Evolutionary conservation across 768 basidiomycete genomes (phyloP).

Genomic region (Suillus subluteus): DNA sequence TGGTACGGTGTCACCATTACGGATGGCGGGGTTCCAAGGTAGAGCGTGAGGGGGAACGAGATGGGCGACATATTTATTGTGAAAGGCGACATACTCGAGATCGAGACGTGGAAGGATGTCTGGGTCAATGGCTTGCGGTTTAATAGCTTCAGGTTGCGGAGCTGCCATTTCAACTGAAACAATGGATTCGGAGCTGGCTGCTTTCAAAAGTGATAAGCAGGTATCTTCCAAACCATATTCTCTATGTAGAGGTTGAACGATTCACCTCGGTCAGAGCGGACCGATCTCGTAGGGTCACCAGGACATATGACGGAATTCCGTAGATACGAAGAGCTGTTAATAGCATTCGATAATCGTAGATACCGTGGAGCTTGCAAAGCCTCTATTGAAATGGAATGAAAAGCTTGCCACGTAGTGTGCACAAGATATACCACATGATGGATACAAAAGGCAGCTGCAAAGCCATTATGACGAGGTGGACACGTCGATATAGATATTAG

Average conservation of each 20-base stretch:
- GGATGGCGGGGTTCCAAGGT: slow-evolving; percentile 63
- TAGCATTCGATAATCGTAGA: neutral
- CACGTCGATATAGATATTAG: neutral
- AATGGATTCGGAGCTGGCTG: neutral
- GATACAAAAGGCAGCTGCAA: slow-evolving; percentile 1
- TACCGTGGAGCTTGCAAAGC: neutral
- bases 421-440: neutral
- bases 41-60: slow-evolving; percentile 55
- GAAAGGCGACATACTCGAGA: slow-evolving; percentile 68
- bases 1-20: slow-evolving; percentile 54
- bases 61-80: slow-evolving; percentile 52
- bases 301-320: slow-evolving; percentile 12
- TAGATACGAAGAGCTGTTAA: neutral
- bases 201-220: neutral
- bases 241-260: slow-evolving; percentile 4
- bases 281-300: slow-evolving; percentile 12
- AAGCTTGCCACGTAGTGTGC: slow-evolving; percentile 3
- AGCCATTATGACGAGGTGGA: neutral
- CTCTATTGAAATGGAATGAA: neutral
- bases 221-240: too few relatives aligned
- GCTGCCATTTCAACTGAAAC: slow-evolving; percentile 19
- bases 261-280: slow-evolving; percentile 10
- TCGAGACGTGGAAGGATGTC: slow-evolving; percentile 60
- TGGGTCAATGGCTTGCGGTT: slow-evolving; percentile 60
- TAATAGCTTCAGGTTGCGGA: slow-evolving; percentile 7